These are phyloP conservation scores for Leishmania arabica DNA, from an alignment of 208 protist genomes.

Conservation along the genomic window DNA sequence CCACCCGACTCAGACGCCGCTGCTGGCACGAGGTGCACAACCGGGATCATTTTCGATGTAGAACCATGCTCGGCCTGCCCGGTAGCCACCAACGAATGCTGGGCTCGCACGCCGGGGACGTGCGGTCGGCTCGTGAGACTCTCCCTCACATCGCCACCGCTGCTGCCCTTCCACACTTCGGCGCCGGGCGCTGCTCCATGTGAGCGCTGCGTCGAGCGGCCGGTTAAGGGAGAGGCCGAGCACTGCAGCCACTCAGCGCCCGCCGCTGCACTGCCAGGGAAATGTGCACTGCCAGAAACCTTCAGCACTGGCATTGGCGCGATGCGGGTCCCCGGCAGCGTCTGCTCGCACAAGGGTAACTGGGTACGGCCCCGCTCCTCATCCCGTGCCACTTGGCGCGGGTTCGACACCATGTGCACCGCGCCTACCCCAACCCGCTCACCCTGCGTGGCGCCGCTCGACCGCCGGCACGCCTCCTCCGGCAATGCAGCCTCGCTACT, in stretches of 20 bases:
- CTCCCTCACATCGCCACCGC: background rate
- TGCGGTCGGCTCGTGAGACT: background rate
- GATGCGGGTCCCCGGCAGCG: conserved; percentile 3
- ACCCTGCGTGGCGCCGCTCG: background rate
- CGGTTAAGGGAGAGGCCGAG: conserved; percentile 8
- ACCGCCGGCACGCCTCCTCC: background rate
- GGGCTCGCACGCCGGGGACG: background rate
- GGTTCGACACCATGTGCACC: no score
- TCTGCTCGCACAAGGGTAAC: background rate
- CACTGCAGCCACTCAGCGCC: conserved; percentile 11
- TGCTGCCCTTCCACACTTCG: background rate
- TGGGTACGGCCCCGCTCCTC: background rate
- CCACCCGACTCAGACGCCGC: conserved; percentile 3
- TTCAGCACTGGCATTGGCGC: conserved; percentile 5
- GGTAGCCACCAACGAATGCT: background rate
- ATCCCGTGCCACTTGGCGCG: background rate
- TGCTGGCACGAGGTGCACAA: conserved; percentile 23
- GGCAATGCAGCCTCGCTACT: background rate
- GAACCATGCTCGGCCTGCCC: background rate
- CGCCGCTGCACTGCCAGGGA: background rate
- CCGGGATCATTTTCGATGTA: conserved; percentile 24
- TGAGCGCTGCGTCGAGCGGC: background rate
- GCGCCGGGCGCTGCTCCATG: background rate
- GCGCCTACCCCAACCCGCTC: no score
- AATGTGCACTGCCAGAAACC: background rate